phyloP scores from a whole-genome alignment of 352 stramenopile genomes.

The Pythium apleroticum region DNA sequence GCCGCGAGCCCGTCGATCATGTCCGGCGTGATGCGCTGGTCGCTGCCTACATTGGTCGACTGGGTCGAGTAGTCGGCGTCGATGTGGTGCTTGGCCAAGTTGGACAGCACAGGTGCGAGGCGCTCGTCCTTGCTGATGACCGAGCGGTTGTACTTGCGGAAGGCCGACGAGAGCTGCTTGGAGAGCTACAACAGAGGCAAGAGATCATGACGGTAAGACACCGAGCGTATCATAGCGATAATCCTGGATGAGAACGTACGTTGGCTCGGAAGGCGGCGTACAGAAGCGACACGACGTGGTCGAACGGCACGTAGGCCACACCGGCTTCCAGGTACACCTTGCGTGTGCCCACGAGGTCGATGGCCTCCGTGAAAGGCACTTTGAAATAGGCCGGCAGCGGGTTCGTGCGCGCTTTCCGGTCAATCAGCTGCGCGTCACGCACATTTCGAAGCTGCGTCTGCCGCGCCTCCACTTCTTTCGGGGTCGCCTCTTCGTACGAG shows the following conservation, averaged over 20 bases:
- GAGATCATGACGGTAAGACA: neutral
- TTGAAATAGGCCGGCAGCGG: conserved; percentile 90
- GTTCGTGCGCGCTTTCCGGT: conserved; percentile 51
- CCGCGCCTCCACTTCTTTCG: conserved; percentile 62
- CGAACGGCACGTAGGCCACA: conserved; percentile 94
- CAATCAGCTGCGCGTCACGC: conserved; percentile 42
- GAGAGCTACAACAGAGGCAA: conserved; percentile 70
- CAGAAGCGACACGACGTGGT: conserved; percentile 95
- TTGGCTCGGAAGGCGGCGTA: conserved; percentile 90
- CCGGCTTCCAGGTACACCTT: conserved; percentile 94
- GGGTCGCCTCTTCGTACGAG: conserved; percentile 68
- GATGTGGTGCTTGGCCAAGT: conserved; percentile 97
- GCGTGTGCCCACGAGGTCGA: conserved; percentile 90
- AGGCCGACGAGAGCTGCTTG: conserved; percentile 88
- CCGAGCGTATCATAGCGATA: neutral
- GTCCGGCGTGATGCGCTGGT: conserved; percentile 81
- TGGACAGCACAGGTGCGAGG: conserved; percentile 93
- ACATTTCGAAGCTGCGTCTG: conserved; percentile 72
- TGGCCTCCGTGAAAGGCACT: conserved; percentile 96
- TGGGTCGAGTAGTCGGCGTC: conserved; percentile 85
- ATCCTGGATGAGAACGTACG: conserved; percentile 32
- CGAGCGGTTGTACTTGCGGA: conserved; percentile 87
- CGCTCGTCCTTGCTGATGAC: conserved; percentile 92
- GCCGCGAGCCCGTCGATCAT: conserved; percentile 91
- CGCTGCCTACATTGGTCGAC: conserved; percentile 32